A percentile compares a stretch with the other conserved stretches of the same genome.
Evolutionary conservation across 2,329 filamentous ascomycete genomes (phyloP).

Genomic region (Tolypocladium cylindrosporum): DNA sequence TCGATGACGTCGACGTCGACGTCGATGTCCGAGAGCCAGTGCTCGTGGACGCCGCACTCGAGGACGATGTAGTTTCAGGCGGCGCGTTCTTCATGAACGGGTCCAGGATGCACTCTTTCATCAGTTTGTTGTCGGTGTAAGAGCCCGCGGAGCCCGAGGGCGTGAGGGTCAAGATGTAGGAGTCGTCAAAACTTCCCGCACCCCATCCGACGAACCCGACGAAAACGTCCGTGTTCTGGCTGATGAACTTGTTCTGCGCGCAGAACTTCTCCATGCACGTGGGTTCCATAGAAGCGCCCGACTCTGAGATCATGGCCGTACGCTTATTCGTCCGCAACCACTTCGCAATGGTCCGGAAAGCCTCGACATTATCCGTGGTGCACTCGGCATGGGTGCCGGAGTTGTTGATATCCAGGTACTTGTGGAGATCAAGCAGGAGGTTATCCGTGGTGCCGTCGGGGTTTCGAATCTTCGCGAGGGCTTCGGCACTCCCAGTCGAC

Average conservation of each 20-base stretch:
- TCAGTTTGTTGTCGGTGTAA: conserved; percentile 28
- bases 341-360: conserved; percentile 34
- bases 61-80: neutral
- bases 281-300: conserved; percentile 33
- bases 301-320: conserved; percentile 41
- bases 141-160: conserved; percentile 16
- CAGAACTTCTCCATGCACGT: conserved; percentile 35
- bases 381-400: conserved; percentile 42
- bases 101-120: conserved; percentile 31
- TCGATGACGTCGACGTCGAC: neutral
- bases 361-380: conserved; percentile 40
- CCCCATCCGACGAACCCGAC: conserved; percentile 36
- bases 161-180: conserved; percentile 33
- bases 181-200: conserved; percentile 31
- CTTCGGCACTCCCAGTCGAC: conserved; percentile 37
- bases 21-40: neutral
- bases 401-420: conserved; percentile 50
- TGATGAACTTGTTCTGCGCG: conserved; percentile 35
- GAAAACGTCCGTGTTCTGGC: conserved; percentile 35
- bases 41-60: neutral
- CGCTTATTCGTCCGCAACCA: conserved; percentile 37
- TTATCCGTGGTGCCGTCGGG: conserved; percentile 45
- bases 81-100: conserved; percentile 15
- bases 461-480: conserved; percentile 44
- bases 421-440: conserved; percentile 50